Base-by-base conservation (phyloP, 306 rosid species). In the Bauhinia variegata region DNA sequence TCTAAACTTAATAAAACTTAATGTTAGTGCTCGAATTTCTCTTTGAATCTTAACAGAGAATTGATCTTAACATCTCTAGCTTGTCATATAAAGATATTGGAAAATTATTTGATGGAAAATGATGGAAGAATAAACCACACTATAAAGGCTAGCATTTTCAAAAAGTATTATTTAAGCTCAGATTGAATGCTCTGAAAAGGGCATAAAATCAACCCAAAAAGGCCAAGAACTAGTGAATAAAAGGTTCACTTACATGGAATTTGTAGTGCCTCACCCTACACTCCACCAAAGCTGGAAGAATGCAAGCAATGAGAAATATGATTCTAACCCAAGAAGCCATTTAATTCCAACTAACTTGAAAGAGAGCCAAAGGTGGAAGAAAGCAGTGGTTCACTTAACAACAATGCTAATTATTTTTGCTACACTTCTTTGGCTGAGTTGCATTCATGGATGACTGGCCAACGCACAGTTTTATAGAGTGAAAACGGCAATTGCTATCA, bases 251-350 rank as follows among this genome's bases (percentile, higher is more conserved):
- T 77, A 92, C 98, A 76, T 89, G 73, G 44, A 92, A 89, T 69
- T 75, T 87, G 88, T 81, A 92, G 47, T 84, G 83, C 5, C 96
- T 87, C 18, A 89, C 82, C 63, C 70, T 86, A 83, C 89, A 87
- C 38, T 92, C 82, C 8, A 92, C 89, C 72, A 88, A 64, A 75
- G 72, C 86, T 17, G 96, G 96, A 60, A 81, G 74, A 81, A 89
- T 52, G 76, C 83, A 87, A 12, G 72, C 72, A 65, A 79, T 41
- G n/a, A 89, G 78, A 66, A 89, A 64, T 12, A 87, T 44, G 34
- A 77, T 13, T 38, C 81, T 77, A 81, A 80, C 47, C 80, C 80
- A 63, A 38, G 63, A 82, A 32, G 15, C 80, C 97, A 92, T 91
- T 67, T 58, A 19, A n/a, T n/a, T n/a, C n/a, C n/a, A n/a, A 48